Evolutionary conservation across 345 rosid species (phyloP).

Genomic region (Eucalyptus polybractea): DNA sequence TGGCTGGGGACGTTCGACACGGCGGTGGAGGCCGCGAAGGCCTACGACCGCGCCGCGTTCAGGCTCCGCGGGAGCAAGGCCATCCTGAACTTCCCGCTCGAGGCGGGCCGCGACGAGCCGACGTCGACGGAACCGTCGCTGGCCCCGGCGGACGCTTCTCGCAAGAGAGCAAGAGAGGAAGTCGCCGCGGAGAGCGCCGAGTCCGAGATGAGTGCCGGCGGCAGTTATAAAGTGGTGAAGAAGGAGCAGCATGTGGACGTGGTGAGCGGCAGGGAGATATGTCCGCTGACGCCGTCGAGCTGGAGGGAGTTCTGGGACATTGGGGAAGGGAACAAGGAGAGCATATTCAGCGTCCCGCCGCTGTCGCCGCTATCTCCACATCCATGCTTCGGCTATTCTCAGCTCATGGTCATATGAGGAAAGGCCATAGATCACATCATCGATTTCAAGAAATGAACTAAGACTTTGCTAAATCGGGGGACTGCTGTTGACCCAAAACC

Average conservation of each 20-base stretch:
- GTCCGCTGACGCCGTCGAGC: conserved; percentile 86
- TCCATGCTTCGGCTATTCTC: conserved; percentile 20
- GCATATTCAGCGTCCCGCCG: conserved; percentile 63
- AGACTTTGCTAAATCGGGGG: not conserved
- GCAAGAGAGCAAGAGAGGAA: conserved; percentile 25
- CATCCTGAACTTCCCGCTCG: conserved; percentile 84
- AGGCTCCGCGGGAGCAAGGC: conserved; percentile 80
- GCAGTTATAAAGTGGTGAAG: not conserved
- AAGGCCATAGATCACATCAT: not conserved
- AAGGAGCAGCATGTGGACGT: not conserved
- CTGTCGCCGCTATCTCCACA: conserved; percentile 78
- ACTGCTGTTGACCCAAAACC: not conserved
- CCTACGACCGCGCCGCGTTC: conserved; percentile 85
- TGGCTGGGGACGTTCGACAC: conserved; percentile 95
- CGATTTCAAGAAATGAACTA: not conserved
- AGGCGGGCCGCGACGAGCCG: conserved; percentile 15
- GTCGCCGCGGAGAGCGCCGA: not conserved
- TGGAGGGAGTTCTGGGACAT: conserved; percentile 84
- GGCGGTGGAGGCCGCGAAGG: conserved; percentile 76
- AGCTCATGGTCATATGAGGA: conserved; percentile 21
- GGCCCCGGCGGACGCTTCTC: not conserved
- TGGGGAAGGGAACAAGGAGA: conserved; percentile 30
- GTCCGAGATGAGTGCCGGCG: not conserved
- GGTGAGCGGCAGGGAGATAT: not conserved
- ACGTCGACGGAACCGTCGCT: not conserved